These are phyloP conservation scores for Bipolaris oryzae DNA, from an alignment of 2,329 filamentous ascomycete species.

Conservation along the genomic window DNA sequence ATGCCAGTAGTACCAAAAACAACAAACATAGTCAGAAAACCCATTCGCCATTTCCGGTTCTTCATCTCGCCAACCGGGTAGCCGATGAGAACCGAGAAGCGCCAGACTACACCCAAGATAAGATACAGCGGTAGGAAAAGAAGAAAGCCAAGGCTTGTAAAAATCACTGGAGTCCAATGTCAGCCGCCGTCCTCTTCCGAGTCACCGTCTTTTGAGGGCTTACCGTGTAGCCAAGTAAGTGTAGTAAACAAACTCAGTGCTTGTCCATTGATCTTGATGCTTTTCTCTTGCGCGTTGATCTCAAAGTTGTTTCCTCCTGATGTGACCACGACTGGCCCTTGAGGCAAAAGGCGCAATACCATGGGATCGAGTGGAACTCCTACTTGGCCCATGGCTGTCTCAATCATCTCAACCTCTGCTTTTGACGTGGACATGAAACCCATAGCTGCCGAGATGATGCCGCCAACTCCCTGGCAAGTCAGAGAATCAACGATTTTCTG, in stretches of 20 bases:
- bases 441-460: conserved; percentile 26
- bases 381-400: not conserved
- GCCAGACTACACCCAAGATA: conserved; percentile 31
- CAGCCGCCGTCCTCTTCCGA: not conserved
- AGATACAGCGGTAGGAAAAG: conserved; percentile 36
- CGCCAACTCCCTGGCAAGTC: conserved; percentile 38
- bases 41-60: conserved; percentile 35
- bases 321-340: conserved; percentile 30
- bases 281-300: conserved; percentile 24
- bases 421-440: conserved; percentile 25
- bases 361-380: conserved; percentile 24
- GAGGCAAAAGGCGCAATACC: conserved; percentile 25
- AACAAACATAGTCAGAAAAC: conserved; percentile 27
- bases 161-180: conserved; percentile 19
- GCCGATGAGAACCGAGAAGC: conserved; percentile 31
- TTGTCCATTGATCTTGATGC: conserved; percentile 32
- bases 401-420: conserved; percentile 13
- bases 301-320: conserved; percentile 35
- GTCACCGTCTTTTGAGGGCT: not conserved
- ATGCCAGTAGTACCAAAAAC: conserved; percentile 26
- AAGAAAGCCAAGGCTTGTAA: conserved; percentile 32
- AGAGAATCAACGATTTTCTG: conserved; percentile 28
- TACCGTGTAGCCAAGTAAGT: conserved; percentile 34
- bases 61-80: conserved; percentile 32
- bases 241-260: conserved; percentile 23